Evolutionary conservation across 1,139 yeast genomes (phyloP), one percentile per base, ranked within the genome.

Genomic region (Blastobotrys indianensis): DNA sequence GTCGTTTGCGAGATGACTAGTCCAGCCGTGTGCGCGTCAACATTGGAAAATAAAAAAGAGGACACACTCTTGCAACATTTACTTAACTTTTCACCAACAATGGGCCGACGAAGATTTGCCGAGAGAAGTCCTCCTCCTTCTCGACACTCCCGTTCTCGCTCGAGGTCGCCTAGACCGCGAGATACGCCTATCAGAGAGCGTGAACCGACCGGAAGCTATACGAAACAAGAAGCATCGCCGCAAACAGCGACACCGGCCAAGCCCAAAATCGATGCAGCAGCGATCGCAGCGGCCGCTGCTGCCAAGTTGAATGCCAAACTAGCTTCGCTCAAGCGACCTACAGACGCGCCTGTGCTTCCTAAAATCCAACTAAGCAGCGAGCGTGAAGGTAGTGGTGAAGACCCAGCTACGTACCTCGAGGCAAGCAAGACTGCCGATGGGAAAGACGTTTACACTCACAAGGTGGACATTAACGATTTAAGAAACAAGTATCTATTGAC

Each of bases 401-500:
- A 31, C 25, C 7, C 25, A 13, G 58, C 54, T 17, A 48, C 34
- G 12, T 13, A 16, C 16, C 28, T 12, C 8, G n/a, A n/a, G n/a
- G 41, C 17, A 31, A 37, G 16, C 25, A 31, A 29, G 13, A 37
- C 16, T 32, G 16, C 17, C 13, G 25, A 29, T 9, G 45, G 41
- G 10, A 32, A 31, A 10, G 36, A 42, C 11, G 37, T 16, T n/a
- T 32, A 47, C 41, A 54, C 54, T 37, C 53, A 59, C 17, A 63
- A 62, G 17, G 56, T 67, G 43, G 69, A 66, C 23, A 67, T 67
- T 43, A 67, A 67, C 45, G 69, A 67, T 41, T 47, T 66, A 40
- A 57, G 69, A 17, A 68, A 66, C 57, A 61, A 67, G 43, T 68
- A 66, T 46, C 52, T 67, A 44, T 55, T 67, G 42, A 66, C 71